Base-by-base conservation (phyloP, 495 filamentous ascomycete genomes). In the Hypoxylon fuscum region DNA sequence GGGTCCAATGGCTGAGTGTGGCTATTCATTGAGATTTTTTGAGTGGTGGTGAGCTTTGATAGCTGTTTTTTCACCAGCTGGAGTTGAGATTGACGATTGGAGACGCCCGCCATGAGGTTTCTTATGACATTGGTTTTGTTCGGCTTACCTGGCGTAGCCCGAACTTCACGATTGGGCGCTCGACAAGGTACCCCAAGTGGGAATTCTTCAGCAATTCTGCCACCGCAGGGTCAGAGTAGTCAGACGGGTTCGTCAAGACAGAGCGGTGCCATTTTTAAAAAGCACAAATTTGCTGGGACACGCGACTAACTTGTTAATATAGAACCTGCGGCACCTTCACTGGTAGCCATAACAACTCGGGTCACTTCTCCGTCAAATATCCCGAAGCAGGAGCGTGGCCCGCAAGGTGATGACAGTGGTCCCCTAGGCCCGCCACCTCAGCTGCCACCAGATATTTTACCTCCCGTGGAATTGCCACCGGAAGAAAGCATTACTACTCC, bases 101-200 rank as follows among this genome's bases (percentile, higher is more conserved):
- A 59, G 34, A 53, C 50, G 63, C 11, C 47, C 27, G 37, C 55
- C 37, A 66, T 62, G 63, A 62, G 45, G 58, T 45, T 62, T 54
- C 20, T 27, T 8, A 57, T 11, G 52, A 34, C 15, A 3, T 44
- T 62, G 11, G 46, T 62, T 29, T 50, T 66, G 49, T 44, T 66
- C 20, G 57, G 57, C 56, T 54, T 66, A 66, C 63, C 57, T 54
- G 63, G 63, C 15, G 63, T 62, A 66, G 63, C 63, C 47, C 52
- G 31, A 54, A 45, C 45, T 57, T 62, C 38, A 41, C 53, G 17
- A 45, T 37, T 66, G 29, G 29, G 58, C 29, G 42, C 29, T 57
- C 51, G 63, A 45, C 63, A 66, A 37, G 57, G 25, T 34, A 22
- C 31, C 53, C 63, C 63, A 66, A 66, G 63, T 52, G 63, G 63